Conservation (phyloP, 768 basidiomycete genomes). For the Suillus fuscotomentosus region DNA sequence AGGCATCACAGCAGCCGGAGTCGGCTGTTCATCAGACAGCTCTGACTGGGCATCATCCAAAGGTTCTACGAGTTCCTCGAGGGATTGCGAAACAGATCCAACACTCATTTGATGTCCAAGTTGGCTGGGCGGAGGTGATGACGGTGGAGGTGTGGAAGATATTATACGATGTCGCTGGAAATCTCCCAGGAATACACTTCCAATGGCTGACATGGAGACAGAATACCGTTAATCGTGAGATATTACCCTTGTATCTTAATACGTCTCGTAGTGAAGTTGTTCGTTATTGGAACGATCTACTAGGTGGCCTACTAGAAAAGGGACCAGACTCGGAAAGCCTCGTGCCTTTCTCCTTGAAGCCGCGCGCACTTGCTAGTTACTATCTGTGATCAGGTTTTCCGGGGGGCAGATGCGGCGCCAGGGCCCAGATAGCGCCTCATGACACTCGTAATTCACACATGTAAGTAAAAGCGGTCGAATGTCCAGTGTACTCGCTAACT, state of each 20-base stretch:
- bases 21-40: slow-evolving; percentile 8
- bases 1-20: not conserved
- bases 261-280: not conserved
- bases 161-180: slow-evolving; percentile 62
- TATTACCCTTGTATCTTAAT: not conserved
- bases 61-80: slow-evolving; percentile 7
- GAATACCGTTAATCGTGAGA: slow-evolving; percentile 5
- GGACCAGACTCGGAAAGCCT: not conserved
- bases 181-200: slow-evolving; percentile 83
- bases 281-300: not conserved
- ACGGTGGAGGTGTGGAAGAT: slow-evolving; percentile 53
- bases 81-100: slow-evolving; percentile 9
- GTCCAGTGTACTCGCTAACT: not conserved
- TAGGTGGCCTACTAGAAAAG: not conserved
- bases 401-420: not conserved
- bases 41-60: slow-evolving; percentile 20
- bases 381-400: not conserved
- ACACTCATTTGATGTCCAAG: slow-evolving; percentile 15
- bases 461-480: not conserved
- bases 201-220: slow-evolving; percentile 51
- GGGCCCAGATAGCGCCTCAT: not conserved
- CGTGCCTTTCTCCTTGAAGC: not conserved
- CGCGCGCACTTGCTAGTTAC: not conserved
- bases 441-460: not conserved
- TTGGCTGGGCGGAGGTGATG: slow-evolving; percentile 37